A percentile compares a stretch with the other conserved stretches of the same genome.
Evolutionary conservation across 768 basidiomycete species (phyloP).

Genomic region (Mycena latifolia): DNA sequence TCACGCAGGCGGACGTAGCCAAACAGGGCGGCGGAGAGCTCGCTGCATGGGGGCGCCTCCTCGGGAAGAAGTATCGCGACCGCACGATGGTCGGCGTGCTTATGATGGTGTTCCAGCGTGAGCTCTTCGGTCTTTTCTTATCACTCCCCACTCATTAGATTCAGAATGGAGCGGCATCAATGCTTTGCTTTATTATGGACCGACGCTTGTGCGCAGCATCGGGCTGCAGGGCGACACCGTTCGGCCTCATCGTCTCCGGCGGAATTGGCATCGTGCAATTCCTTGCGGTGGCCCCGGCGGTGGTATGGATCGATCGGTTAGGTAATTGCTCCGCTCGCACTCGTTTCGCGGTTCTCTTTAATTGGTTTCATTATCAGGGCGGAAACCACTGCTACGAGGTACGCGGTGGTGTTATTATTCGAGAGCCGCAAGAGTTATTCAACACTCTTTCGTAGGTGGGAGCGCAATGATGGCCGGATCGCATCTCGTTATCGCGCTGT

Average conservation of each 20-base stretch:
- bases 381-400: conserved; percentile 74
- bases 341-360: conserved; percentile 1
- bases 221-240: conserved; percentile 72
- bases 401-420: conserved; percentile 1
- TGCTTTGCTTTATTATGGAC: conserved; percentile 86
- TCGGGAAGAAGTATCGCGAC: conserved; percentile 63
- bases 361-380: conserved; percentile 51
- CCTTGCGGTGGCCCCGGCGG: conserved; percentile 79
- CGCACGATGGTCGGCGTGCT: conserved; percentile 78
- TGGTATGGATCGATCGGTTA: conserved; percentile 74
- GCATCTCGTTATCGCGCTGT: conserved; percentile 72
- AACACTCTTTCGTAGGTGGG: conserved; percentile 54
- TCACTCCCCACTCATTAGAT: not conserved
- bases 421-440: not conserved
- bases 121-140: conserved; percentile 40
- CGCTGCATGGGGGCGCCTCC: conserved; percentile 68
- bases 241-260: conserved; percentile 77
- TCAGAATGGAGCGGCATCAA: conserved; percentile 92
- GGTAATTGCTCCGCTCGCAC: conserved; percentile 51
- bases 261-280: conserved; percentile 86
- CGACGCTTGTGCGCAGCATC: conserved; percentile 73
- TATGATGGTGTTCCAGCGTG: conserved; percentile 90
- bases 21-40: conserved; percentile 49
- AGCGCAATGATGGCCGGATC: conserved; percentile 73
- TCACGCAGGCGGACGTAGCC: conserved; percentile 46